Evolutionary conservation across 2,329 filamentous ascomycete genomes (phyloP), one percentile per base, ranked within the genome.

Genomic region (Fusarium tjaetaba): DNA sequence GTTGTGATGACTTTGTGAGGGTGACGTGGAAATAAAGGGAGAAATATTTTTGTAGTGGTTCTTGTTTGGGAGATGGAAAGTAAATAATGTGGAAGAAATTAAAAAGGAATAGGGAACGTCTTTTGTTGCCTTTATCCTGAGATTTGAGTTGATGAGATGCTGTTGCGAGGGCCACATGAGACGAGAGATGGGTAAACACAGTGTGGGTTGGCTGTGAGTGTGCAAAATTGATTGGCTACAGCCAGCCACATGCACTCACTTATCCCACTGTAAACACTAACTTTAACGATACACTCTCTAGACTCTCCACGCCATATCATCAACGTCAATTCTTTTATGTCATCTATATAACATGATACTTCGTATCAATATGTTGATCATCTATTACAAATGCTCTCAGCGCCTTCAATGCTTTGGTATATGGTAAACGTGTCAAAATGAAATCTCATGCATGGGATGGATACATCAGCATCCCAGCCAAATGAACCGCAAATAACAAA

Each of bases 361-460:
- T 65, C 52, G 24, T 74, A 74, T 61, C 63, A 52, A 65, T 43
- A 61, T 69, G 28, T 49, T 22, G 24, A 32, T 64, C 58, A 45
- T 61, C 42, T 71, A 58, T 36, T 49, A 43, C 41, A 59, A 72
- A 73, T 73, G 71, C 68, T 59, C 41, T 43, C 57, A 56, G 43
- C 63, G 71, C 71, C 52, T 55, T 45, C 48, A 52, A 72, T 69
- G 71, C 71, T 52, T 65, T 61, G 51, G 63, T 73, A 69, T 69
- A 65, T 63, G 30, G 30, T 53, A 59, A 49, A 70, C 45, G 45
- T 65, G 32, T 43, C 42, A 43, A 60, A 45, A 16, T 42, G 34
- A 70, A 51, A 53, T 56, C 49, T 59, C 63, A 69, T 68, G 51
- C 46, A 68, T 43, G 32, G 62, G 63, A 57, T 51, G 62, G 46